Base-by-base conservation (phyloP, 371 early-diverging fungal genomes). In the Massospora cicadina region DNA sequence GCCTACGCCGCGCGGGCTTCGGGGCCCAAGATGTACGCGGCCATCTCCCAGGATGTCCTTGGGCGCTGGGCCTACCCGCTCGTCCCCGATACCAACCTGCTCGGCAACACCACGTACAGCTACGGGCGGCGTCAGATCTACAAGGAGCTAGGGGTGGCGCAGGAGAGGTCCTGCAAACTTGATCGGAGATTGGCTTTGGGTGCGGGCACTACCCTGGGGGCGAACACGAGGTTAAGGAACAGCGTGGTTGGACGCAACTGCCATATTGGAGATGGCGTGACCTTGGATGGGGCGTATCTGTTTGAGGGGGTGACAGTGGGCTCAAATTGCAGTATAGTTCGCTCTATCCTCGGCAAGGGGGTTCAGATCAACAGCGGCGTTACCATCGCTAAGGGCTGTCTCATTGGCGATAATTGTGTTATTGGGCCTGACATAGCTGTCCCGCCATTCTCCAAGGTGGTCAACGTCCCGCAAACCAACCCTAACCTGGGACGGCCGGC, bases 1-100 rank as follows among this genome's bases (percentile, higher is more conserved):
- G 77, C 81, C 25, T 97, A 97, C 68, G 87, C 91, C 24, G 90
- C 91, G 5, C 76, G 89, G 33, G 89, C 91, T 7, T 73, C 81
- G 54, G 88, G 84, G 67, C 85, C 89, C 33, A 83, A 87, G 53
- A 77, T 90, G 64, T 97, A 94, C 66, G 88, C 84, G 61, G 79
- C 88, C 21, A 79, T 95, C 64, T 83, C 89, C 71, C 82, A 85
- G 68, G 95, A 97, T 72, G 75, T 97, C 58, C 74, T 97, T 63
- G 80, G 83, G 7, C 78, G 98, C 31, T 95, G 95, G 95, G 79
- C 88, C 1, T 95, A 87, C 74, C 96, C 98, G 3, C 76, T 95
- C 67, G 89, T 89, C 0, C 93, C 94, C 1, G 98, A 97, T 67
- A 86, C 82, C 70, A 90, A 88, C 60, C 75, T 89, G 5, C 71